Conservation (phyloP, 1,139 yeast species). For the Kodamaea anthophila region DNA sequence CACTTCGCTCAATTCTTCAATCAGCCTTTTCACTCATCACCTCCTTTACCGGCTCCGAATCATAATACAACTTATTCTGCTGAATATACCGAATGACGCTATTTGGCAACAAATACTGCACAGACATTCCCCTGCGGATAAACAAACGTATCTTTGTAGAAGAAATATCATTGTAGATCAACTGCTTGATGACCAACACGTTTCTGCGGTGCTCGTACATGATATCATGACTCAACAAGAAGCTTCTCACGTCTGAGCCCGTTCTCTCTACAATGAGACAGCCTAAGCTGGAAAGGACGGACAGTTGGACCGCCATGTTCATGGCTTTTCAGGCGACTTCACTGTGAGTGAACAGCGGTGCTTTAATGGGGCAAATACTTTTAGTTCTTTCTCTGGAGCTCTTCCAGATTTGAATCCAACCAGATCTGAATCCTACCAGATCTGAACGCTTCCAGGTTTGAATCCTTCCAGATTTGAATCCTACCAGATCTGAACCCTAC, state of each 20-base stretch:
- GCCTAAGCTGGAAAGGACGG: too few species aligned
- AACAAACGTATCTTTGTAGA: conserved; percentile 92
- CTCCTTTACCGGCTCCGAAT: conserved; percentile 89
- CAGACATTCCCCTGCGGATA: conserved; percentile 92
- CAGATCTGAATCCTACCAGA: too few species aligned
- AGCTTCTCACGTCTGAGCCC: conserved; percentile 91
- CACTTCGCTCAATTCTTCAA: too few species aligned
- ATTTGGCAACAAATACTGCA: conserved; percentile 89
- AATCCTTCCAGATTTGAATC: too few species aligned
- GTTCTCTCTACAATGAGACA: conserved; percentile 95
- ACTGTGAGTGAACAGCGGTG: too few species aligned
- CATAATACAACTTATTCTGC: conserved; percentile 82
- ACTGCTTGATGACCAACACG: conserved; percentile 88
- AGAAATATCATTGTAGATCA: conserved; percentile 91
- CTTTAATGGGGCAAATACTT: too few species aligned
- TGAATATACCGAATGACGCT: conserved; percentile 92
- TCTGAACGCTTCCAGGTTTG: too few species aligned
- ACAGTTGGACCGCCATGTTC: too few species aligned
- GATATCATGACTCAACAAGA: conserved; percentile 85
- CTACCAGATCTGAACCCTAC: too few species aligned
- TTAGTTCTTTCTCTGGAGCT: too few species aligned
- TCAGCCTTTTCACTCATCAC: conserved; percentile 59
- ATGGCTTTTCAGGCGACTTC: too few species aligned
- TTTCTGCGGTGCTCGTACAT: conserved; percentile 96
- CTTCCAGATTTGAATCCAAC: too few species aligned